A percentile compares a stretch with the other conserved stretches of the same genome.
phyloP scores from a whole-genome alignment of 208 protist species.

The Trypanosoma cruzi region DNA sequence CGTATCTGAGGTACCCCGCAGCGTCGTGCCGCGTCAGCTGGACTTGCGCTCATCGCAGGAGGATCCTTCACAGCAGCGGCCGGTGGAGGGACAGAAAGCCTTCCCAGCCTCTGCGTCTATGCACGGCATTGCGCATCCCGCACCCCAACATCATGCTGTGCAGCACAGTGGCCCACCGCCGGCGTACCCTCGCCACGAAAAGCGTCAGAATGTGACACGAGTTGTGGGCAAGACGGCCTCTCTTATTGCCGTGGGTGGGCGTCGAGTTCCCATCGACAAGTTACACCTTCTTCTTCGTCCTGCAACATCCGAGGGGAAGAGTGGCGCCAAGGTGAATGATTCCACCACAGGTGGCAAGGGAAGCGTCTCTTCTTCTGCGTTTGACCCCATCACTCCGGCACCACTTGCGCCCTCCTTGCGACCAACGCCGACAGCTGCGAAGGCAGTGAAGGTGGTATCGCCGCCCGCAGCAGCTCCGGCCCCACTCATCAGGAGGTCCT shows the following conservation, averaged over 20 bases:
- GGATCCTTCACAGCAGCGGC: neutral
- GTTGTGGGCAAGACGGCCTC: constrained; percentile 44
- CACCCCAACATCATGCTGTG: neutral
- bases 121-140: constrained; percentile 4
- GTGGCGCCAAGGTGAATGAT: neutral
- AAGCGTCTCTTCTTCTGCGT: neutral
- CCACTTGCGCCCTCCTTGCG: constrained; percentile 54
- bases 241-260: constrained; percentile 71
- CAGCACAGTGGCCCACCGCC: constrained; percentile 10
- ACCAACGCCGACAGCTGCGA: constrained; percentile 31
- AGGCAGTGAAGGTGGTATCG: constrained; percentile 7
- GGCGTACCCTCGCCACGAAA: constrained; percentile 12
- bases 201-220: constrained; percentile 26
- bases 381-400: constrained; percentile 1
- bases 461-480: neutral
- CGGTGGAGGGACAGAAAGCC: constrained; percentile 9
- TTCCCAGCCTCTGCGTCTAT: neutral
- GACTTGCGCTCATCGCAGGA: neutral
- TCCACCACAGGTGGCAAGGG: neutral
- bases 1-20: neutral
- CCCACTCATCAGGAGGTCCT: neutral
- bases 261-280: constrained; percentile 81
- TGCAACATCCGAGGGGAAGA: constrained; percentile 19
- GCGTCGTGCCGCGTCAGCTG: neutral
- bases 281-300: constrained; percentile 51